Base-by-base conservation (phyloP, 805 yeast species). In the Teunomyces aglyptinius region DNA sequence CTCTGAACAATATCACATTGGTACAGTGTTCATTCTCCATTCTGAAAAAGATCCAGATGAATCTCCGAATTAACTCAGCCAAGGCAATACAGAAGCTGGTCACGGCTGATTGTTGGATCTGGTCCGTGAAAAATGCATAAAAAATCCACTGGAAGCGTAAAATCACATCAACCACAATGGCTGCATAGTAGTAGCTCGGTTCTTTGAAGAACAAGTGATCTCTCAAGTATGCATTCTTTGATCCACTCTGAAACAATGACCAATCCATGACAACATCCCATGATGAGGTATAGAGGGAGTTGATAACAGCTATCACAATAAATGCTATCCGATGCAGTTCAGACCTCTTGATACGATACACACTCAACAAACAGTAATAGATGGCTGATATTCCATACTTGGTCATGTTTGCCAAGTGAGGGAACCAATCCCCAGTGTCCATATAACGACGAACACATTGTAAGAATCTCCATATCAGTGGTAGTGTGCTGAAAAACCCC, bases 191-290 rank as follows among this genome's bases (percentile, higher is more conserved):
- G 62, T 77, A 73, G 24, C 61, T 60, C 8, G 85, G 83, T 10
- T 67, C 64, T 46, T 76, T 74, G 56, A 78, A 83, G 36, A 84
- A 85, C 42, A 91, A 70, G 57, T 87, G 85, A 58, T 88, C 83
- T 55, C 97, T 75, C 43, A 91, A 70, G 22, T 84, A 66, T 47
- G 65, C 65, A 61, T 86, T 76, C 49, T 75, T 72, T 2, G 85
- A 75, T 11, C 73, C 77, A 24, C 80, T 70, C 63, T 89, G 96
- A 47, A 86, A 74, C 57, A 94, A 70, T 2, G 97, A 90, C 92
- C 96, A 94, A 70, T 94, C 99, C 96, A 94, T 89, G 35, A 91
- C 70, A 5, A 94, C 70, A 66, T 94, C 99, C 99, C 99, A 94
- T 3, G 82, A 52, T 0, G 86, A 65, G 28, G 91, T 77, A 58